These are phyloP conservation scores for Ceratocystis cubensis DNA, from an alignment of 2,329 filamentous ascomycete species.

Conservation along the genomic window DNA sequence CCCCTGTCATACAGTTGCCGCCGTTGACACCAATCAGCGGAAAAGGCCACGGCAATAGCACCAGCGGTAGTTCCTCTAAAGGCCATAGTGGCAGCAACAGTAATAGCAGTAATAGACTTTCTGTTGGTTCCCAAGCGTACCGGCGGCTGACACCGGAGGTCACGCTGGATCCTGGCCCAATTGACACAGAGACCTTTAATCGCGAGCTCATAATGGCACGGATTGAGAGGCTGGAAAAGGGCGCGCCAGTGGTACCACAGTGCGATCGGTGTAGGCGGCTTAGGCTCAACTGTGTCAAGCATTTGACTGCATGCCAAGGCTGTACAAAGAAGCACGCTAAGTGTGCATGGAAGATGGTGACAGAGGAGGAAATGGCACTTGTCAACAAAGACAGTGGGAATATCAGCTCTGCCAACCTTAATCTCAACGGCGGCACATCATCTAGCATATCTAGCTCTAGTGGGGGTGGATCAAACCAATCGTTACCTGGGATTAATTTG, in stretches of 20 bases:
- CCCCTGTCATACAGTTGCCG: conserved; percentile 15
- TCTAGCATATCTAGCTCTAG: not conserved
- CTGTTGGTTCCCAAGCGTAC: conserved; percentile 12
- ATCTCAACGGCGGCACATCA: not conserved
- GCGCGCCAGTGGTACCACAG: conserved; percentile 64
- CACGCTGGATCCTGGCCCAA: conserved; percentile 15
- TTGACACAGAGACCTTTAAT: conserved; percentile 23
- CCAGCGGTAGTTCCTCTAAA: not conserved
- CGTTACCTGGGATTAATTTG: conserved; percentile 14
- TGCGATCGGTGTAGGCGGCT: conserved; percentile 74
- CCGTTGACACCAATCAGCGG: conserved; percentile 9
- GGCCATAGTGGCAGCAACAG: not conserved
- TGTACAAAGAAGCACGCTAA: conserved; percentile 87
- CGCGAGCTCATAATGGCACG: conserved; percentile 54
- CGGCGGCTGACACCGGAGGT: conserved; percentile 18
- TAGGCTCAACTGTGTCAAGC: conserved; percentile 71
- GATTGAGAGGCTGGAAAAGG: conserved; percentile 63
- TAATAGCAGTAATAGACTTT: conserved; percentile 16
- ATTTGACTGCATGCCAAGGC: conserved; percentile 72
- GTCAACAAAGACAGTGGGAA: conserved; percentile 13
- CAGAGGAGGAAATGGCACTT: conserved; percentile 48
- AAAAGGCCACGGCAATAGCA: conserved; percentile 2
- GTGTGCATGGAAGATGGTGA: conserved; percentile 74
- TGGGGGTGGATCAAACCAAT: not conserved
- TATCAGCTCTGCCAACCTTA: not conserved